Evolutionary conservation across 169 alveolate genomes (phyloP).

Genomic region (Theileria luwenshuni): DNA sequence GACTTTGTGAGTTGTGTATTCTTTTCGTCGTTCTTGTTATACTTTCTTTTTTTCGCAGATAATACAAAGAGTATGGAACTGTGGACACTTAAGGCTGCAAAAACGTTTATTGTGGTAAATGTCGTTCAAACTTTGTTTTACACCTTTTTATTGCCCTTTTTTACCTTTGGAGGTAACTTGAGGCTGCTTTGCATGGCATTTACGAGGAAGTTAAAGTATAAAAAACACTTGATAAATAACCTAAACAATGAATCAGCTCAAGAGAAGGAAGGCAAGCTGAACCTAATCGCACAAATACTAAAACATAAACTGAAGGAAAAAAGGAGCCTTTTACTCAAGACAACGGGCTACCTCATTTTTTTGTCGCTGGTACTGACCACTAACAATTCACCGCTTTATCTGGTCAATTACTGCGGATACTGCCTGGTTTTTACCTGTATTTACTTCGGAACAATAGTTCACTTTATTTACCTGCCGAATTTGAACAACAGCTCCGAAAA

Average conservation of each 20-base stretch:
- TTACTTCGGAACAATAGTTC: constrained; percentile 28
- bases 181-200: neutral
- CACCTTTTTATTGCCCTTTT: neutral
- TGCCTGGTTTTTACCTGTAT: neutral
- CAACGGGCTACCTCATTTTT: constrained; percentile 7
- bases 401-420: constrained; percentile 12
- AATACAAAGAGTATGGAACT: neutral
- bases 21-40: neutral
- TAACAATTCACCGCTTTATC: neutral
- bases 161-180: neutral
- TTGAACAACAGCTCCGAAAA: neutral
- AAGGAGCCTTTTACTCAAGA: neutral
- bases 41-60: neutral
- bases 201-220: neutral
- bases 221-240: neutral
- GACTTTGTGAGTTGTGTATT: neutral
- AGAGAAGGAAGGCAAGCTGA: neutral
- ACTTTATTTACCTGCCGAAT: constrained; percentile 24
- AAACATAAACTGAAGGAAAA: neutral
- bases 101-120: neutral
- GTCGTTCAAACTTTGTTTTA: neutral
- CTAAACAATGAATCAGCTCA: neutral
- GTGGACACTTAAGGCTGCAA: neutral
- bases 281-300: neutral
- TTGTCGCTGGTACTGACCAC: constrained; percentile 33